Evolutionary conservation across 2,329 filamentous ascomycete genomes (phyloP), one percentile per base, ranked within the genome.

Genomic region (Dactylellina haptotyla): DNA sequence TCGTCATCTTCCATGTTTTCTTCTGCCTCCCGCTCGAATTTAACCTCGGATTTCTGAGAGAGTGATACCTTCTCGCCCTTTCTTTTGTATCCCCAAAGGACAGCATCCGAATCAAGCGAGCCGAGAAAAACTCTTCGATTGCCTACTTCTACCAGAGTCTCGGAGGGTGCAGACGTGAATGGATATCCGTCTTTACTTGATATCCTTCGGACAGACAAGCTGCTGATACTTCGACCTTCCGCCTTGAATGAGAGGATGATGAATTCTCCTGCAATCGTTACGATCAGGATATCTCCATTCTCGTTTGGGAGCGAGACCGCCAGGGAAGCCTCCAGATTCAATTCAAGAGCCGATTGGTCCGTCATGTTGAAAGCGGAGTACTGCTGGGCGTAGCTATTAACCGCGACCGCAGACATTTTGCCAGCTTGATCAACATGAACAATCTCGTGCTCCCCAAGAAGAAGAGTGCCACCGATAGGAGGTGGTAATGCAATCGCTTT

Each of bases 351-450:
- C 0, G 92, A 91, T 81, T 97, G 94, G 80, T 99, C 95, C 3
- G 87, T 86, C 80, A 99, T 88, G 8, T 70, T 75, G 78, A 97
- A 98, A 0, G 90, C 87, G 1, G 94, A 97, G 75, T 88, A 87
- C 74, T 91, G 87, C 80, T 89, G 92, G 3, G 93, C 90, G 82
- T 97, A 96, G 32, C 92, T 87, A 79, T 99, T 99, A 75, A 99
- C 91, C 2, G 90, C 94, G 69, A 98, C 90, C 1, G 93, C 94
- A 78, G 92, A 97, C 10, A 93, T 87, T 80, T 96, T 97, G 28
- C 95, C 95, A 9, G 92, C 92, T 83, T 99, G 95, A 79, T 98
- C 94, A 76, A 99, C 88, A 80, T 99, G 95, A 72, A 99, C 91
- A 75, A 99, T 82, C 79, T 97, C 93, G 79, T 99, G 98, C 51